Evolutionary conservation across 2,329 filamentous ascomycete species (phyloP), one percentile per base, ranked within the genome.

Genomic region (Talaromyces sp.): DNA sequence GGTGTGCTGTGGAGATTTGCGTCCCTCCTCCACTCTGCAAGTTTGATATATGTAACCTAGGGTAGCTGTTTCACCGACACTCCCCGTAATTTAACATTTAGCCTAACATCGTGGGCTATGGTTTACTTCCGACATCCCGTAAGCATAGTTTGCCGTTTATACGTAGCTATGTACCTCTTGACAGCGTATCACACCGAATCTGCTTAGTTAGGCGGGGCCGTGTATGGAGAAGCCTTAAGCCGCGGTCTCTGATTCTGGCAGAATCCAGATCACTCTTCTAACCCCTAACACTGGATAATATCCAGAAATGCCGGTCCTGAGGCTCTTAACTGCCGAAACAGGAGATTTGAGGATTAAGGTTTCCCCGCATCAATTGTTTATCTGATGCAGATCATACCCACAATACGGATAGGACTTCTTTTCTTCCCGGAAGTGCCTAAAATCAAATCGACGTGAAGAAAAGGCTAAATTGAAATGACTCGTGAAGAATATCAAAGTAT

Each of bases 111-210:
- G 19, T 7, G 34, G 38, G 38, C 13, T 40, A 15, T 6, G 38
- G 5, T 40, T 7, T 36, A 19, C 56, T 40, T 22, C 56, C 56
- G 56, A 59, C 56, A 59, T 59, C 34, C 56, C 56, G 56, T 59
- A 17, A 11, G 19, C 15, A 29, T 29, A 56, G 38, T 40, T 38
- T 38, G 36, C 15, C 15, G 36, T 38, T 17, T 38, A 38, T 17
- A 38, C 13, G 11, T 36, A 38, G 1, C 13, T 38, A 40, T 2
- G 15, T 40, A 17, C 38, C 13, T 40, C 38, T n/a, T n/a, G 38
- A 40, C 15, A 40, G 36, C 36, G 13, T 38, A 38, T 36, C 34
- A 36, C 34, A 36, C 13, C 34, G 34, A 36, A n/a, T 38, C 15
- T 38, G 13, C 36, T 13, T 38, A 17, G 36, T 8, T 34, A 13